Conservation (phyloP, 345 rosid species). For the Citrus inodora region DNA sequence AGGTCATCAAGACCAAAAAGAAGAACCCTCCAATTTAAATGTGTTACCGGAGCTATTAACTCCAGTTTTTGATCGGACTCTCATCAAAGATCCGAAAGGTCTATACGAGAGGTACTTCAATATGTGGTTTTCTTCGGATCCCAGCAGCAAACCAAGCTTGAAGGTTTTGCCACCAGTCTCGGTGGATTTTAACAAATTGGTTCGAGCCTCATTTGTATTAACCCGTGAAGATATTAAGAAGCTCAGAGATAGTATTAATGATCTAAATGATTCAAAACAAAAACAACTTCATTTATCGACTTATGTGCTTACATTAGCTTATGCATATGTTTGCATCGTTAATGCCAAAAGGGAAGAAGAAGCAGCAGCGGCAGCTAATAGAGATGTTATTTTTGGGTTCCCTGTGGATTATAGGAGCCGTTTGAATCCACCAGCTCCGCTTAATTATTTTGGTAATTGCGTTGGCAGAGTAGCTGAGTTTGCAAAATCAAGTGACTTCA, state of each 20-base stretch:
- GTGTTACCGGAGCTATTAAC: conserved; percentile 13
- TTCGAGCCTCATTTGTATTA: not conserved
- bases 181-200: not conserved
- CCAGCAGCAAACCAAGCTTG: conserved; percentile 2
- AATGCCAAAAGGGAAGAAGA: conserved; percentile 15
- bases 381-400: conserved; percentile 5
- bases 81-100: conserved; percentile 13
- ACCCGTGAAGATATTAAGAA: conserved; percentile 19
- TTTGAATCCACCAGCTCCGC: conserved; percentile 15
- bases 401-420: conserved; percentile 27
- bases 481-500: not conserved
- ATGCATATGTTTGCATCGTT: conserved; percentile 10
- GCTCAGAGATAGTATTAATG: conserved; percentile 9
- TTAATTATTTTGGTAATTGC: conserved; percentile 31
- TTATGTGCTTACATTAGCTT: conserved; percentile 20
- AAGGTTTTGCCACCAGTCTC: not conserved
- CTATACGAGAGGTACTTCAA: not conserved
- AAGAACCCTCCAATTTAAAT: not conserved
- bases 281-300: conserved; percentile 22
- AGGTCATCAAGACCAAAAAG: not conserved
- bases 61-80: not conserved
- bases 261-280: not conserved
- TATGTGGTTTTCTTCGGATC: not conserved
- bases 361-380: not conserved
- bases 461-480: not conserved